Evolutionary conservation across 495 filamentous ascomycete species (phyloP).

Genomic region (Neurospora sp.): DNA sequence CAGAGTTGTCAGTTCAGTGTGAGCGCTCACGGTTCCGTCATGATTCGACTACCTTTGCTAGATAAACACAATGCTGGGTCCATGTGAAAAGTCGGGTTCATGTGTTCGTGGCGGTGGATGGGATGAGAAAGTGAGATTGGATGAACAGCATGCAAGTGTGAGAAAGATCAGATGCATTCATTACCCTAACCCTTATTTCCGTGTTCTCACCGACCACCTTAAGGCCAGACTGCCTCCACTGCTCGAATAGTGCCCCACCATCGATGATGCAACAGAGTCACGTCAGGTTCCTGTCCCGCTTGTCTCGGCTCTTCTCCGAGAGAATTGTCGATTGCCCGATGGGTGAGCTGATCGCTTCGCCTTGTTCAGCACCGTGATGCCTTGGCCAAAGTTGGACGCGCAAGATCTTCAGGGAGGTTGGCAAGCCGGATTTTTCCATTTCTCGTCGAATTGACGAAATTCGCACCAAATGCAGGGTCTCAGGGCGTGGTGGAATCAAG

Average conservation of each 20-base stretch:
- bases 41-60: neutral
- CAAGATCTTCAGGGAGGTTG: neutral
- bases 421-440: neutral
- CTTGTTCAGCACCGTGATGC: neutral
- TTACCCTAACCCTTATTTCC: neutral
- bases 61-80: neutral
- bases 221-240: neutral
- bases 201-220: neutral
- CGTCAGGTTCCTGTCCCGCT: neutral
- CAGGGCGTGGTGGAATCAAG: neutral
- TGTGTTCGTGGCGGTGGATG: neutral
- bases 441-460: neutral
- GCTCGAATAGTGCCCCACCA: neutral
- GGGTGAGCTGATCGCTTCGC: neutral
- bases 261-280: neutral
- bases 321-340: neutral
- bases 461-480: neutral
- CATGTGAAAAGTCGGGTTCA: neutral
- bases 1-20: neutral
- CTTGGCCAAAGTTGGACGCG: neutral
- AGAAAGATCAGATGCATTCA: neutral
- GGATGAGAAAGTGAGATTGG: neutral
- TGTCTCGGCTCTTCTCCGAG: neutral
- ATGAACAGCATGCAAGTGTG: neutral
- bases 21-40: neutral